Base-by-base conservation (phyloP, 768 basidiomycete species). In the Leccinum olivaceopallidum region DNA sequence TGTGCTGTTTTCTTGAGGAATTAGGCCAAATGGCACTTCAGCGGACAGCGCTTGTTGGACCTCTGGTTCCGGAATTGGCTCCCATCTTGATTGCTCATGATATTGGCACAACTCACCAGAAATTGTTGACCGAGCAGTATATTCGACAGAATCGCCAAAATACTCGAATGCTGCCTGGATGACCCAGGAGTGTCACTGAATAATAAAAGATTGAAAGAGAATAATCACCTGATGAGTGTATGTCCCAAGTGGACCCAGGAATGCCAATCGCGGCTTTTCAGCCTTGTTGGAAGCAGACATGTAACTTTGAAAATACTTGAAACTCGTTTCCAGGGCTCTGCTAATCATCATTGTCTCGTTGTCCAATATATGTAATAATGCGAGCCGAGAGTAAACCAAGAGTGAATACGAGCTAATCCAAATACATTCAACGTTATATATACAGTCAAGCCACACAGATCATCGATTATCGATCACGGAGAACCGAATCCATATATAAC, bases 1-100 rank as follows among this genome's bases (percentile, higher is more conserved):
- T 37, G 84, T 88, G 16, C 85, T 85, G 65, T 94, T 94, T 73
- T 94, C 91, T 71, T 90, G 88, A 22, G 91, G 91, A 30, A 92
- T 78, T n/a, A 93, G 79, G 26, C 83, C 90, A 53, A 84, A 78
- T 34, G 76, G 73, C 14, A 75, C 68, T 6, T 69, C 69, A 12
- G 75, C 58, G 6, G 82, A 79, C 44, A 92, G 71, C 18, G 80
- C 72, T 49, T 79, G 69, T 61, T 88, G 86, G 24, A 87, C 85
- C 60, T 82, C 91, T 93, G 69, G 44, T 9, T 30, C 53, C 34
- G 14, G 42, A 8, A 20, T 63, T 52, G 47, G 59, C 52, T 26
- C n/a, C 34, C n/a, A 22, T 34, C 7, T 42, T 18, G 14, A 48
- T 53, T 4, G 24, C 20, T 16, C 20, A 44, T 18, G 37, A 6